Evolutionary conservation across 169 alveolate species (phyloP).

Genomic region (Amoebophrya sp.): DNA sequence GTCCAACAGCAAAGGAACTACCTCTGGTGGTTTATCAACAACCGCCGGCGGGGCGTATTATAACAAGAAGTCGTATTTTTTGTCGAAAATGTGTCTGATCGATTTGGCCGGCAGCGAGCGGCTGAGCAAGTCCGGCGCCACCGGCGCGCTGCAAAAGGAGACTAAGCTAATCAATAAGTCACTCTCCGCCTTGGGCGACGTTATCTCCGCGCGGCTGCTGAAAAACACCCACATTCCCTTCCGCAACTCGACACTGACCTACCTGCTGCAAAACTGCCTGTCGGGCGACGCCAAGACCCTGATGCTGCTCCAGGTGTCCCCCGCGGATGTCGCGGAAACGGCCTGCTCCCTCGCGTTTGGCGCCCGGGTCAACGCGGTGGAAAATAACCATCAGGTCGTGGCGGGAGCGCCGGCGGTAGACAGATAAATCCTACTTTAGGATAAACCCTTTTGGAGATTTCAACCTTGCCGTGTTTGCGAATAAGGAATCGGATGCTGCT

Average conservation of each 20-base stretch:
- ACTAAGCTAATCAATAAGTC: constrained; percentile 64
- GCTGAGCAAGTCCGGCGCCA: constrained; percentile 60
- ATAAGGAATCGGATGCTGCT: too few species aligned
- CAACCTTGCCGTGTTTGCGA: too few species aligned
- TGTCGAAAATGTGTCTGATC: neutral
- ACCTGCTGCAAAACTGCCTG: constrained; percentile 54
- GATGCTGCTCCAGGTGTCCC: neutral
- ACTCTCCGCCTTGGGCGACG: constrained; percentile 67
- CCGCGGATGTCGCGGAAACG: neutral
- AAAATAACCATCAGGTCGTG: too few species aligned
- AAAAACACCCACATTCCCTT: constrained; percentile 64
- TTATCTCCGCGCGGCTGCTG: constrained; percentile 63
- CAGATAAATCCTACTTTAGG: too few species aligned
- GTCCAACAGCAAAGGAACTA: too few species aligned
- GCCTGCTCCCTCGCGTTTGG: neutral
- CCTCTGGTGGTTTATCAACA: too few species aligned
- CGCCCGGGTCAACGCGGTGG: neutral
- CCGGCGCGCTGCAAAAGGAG: constrained; percentile 66
- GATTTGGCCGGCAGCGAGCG: constrained; percentile 83
- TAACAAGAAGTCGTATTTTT: too few species aligned
- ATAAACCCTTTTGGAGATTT: too few species aligned
- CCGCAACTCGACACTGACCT: constrained; percentile 66
- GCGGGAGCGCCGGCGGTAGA: too few species aligned
- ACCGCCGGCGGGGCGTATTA: too few species aligned
- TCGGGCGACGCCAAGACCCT: constrained; percentile 57